A percentile compares a stretch with the other conserved stretches of the same genome.
These are phyloP conservation scores for Opeltia flavorubescens DNA, from an alignment of 495 filamentous ascomycete species.

Conservation along the genomic window DNA sequence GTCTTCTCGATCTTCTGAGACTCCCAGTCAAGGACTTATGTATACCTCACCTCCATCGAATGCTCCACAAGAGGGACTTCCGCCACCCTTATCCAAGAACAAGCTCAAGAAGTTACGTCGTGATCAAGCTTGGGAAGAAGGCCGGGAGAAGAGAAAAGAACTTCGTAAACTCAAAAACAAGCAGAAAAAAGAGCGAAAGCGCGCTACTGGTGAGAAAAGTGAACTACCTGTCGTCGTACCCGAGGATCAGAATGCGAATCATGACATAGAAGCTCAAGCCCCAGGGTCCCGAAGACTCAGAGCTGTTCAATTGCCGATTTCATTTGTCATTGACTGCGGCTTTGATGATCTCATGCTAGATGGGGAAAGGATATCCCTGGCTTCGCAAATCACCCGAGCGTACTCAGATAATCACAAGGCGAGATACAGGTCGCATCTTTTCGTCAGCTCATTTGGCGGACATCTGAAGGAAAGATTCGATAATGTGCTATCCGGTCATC, in stretches of 20 bases:
- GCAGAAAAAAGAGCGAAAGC: conserved; percentile 46
- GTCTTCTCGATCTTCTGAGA: background rate
- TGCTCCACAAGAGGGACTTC: background rate
- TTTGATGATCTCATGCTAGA: conserved; percentile 83
- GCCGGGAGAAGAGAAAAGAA: conserved; percentile 51
- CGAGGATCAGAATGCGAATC: conserved; percentile 19
- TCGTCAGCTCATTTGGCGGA: conserved; percentile 62
- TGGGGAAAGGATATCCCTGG: conserved; percentile 68
- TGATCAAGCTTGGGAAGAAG: conserved; percentile 52
- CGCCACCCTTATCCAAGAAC: conserved; percentile 52
- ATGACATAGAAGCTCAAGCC: conserved; percentile 22
- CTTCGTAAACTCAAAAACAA: conserved; percentile 58
- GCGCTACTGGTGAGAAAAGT: conserved; percentile 24
- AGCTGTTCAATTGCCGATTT: conserved; percentile 48
- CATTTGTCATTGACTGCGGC: conserved; percentile 77
- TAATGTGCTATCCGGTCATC: conserved; percentile 46
- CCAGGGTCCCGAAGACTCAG: background rate
- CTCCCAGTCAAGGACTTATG: background rate
- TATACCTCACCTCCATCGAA: background rate
- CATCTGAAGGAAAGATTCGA: conserved; percentile 67
- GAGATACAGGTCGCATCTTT: conserved; percentile 49
- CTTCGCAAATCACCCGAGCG: conserved; percentile 64
- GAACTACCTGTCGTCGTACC: background rate
- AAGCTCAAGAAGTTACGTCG: conserved; percentile 59
- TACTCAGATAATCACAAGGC: conserved; percentile 76